Conservation (phyloP, 495 filamentous ascomycete species). For the Barbatosphaeria neglecta region DNA sequence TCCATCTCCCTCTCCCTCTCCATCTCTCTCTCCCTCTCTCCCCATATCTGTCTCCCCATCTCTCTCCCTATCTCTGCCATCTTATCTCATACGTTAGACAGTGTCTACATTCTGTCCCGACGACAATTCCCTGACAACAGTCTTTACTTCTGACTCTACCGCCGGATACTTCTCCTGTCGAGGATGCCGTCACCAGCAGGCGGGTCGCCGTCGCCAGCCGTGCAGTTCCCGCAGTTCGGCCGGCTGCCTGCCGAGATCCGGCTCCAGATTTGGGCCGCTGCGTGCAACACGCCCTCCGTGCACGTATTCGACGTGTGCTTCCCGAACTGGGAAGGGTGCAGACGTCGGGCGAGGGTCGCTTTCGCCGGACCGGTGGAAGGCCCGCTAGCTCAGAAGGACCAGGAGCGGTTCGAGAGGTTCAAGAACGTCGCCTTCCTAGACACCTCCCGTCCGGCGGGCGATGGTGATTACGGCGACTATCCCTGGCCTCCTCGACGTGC, state of each 20-base stretch:
- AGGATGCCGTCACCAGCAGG: too few relatives aligned
- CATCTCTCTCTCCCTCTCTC: neutral
- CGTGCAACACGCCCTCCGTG: conserved; percentile 6
- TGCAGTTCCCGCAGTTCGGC: conserved; percentile 19
- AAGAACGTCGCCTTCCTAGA: neutral
- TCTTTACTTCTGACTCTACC: too few relatives aligned
- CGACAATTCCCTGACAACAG: too few relatives aligned
- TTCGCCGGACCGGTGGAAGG: neutral
- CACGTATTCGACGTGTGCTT: conserved; percentile 4
- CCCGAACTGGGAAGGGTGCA: neutral
- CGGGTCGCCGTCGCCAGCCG: too few relatives aligned
- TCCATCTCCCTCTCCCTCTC: neutral
- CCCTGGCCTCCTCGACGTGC: too few relatives aligned
- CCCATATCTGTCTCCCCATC: neutral
- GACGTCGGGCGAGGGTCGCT: neutral
- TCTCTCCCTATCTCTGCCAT: neutral
- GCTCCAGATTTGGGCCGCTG: conserved; percentile 34
- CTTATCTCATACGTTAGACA: too few relatives aligned
- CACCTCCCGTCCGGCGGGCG: neutral
- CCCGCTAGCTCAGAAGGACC: neutral
- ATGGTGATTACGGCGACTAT: neutral
- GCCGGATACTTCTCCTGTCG: too few relatives aligned
- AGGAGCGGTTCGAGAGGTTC: neutral
- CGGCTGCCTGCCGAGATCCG: conserved; percentile 33
- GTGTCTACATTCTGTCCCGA: too few relatives aligned